Evolutionary conservation across 306 rosid species (phyloP).

Genomic region (Benincasa hispida): DNA sequence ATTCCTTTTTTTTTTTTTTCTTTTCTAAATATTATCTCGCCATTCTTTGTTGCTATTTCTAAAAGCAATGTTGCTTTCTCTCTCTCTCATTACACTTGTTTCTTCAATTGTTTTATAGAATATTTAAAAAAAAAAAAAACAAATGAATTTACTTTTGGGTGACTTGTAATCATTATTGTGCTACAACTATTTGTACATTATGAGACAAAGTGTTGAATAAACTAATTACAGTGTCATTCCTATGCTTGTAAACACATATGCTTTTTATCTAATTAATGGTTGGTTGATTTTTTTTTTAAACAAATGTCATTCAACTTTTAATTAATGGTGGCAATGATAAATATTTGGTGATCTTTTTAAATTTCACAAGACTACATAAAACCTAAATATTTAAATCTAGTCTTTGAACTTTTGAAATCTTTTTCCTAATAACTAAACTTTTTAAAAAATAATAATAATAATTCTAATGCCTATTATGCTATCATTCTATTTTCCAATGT

Average conservation of each 20-base stretch:
- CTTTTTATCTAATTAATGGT: no score
- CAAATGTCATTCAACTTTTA: not conserved
- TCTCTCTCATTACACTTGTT: not conserved
- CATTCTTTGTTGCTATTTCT: not conserved
- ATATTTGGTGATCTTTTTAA: no score
- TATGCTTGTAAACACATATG: no score
- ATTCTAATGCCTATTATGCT: no score
- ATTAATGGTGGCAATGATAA: not conserved
- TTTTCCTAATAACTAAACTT: no score
- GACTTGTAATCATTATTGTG: not conserved
- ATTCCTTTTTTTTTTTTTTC: not conserved
- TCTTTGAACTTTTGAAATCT: no score
- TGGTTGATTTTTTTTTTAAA: no score
- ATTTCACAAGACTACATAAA: no score
- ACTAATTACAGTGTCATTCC: not conserved
- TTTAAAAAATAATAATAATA: no score
- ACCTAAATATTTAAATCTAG: not conserved
- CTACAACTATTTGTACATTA: not conserved
- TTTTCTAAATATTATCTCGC: not conserved
- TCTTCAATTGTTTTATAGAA: no score
- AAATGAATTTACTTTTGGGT: not conserved
- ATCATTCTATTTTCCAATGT: no score
- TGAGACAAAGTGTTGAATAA: not conserved
- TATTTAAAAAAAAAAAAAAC: no score
- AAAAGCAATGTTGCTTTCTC: not conserved